Conservation (phyloP, 192 early-diverging fungal genomes). For the Mortierella hygrophila region DNA sequence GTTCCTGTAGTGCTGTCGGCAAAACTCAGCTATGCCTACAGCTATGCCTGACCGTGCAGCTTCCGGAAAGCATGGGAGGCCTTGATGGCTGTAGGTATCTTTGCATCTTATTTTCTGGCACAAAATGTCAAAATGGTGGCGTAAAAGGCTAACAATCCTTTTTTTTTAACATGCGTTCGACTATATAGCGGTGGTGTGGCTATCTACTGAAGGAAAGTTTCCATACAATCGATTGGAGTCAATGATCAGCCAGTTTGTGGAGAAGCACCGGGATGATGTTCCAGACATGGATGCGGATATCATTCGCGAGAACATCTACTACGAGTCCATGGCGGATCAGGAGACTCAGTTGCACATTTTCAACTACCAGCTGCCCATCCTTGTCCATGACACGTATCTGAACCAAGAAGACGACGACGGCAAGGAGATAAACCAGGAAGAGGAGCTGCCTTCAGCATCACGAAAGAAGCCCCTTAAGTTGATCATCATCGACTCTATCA, state of each 20-base stretch:
- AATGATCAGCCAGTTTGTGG: conserved; percentile 55
- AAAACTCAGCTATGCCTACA: conserved; percentile 93
- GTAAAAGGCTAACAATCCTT: not conserved
- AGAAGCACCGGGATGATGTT: conserved; percentile 23
- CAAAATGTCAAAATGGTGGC: not conserved
- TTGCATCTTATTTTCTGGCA: not conserved
- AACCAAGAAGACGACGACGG: not conserved
- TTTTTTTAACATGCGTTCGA: not conserved
- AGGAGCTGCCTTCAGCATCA: conserved; percentile 50
- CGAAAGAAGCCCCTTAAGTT: conserved; percentile 69
- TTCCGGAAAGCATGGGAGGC: conserved; percentile 68
- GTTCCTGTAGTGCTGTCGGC: conserved; percentile 73
- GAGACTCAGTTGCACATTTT: conserved; percentile 81
- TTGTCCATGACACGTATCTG: conserved; percentile 52
- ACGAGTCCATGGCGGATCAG: conserved; percentile 74
- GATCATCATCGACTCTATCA: conserved; percentile 90
- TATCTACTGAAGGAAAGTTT: conserved; percentile 81
- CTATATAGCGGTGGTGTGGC: conserved; percentile 68
- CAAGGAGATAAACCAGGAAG: not conserved
- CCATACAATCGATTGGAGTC: conserved; percentile 70
- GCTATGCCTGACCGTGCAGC: conserved; percentile 77
- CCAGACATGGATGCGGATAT: conserved; percentile 31
- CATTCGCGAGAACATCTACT: conserved; percentile 67
- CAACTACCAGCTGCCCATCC: conserved; percentile 77
- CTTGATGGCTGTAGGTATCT: conserved; percentile 65